Evolutionary conservation across 352 stramenopile genomes (phyloP).

Genomic region (Globisporangium echinulatum): DNA sequence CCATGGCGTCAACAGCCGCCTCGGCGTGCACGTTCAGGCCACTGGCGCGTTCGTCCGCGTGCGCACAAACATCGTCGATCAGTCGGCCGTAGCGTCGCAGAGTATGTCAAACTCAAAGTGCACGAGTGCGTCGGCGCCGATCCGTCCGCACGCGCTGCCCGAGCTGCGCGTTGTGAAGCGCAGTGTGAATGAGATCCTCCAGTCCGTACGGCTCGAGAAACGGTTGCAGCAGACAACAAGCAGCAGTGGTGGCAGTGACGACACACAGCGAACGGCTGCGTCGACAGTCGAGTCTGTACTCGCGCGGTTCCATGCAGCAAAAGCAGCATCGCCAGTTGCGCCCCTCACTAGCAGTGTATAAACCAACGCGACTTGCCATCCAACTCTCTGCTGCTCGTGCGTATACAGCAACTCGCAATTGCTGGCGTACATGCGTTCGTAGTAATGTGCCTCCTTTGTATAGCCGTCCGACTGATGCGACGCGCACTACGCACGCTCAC

Average conservation of each 20-base stretch:
- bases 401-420: too few relatives aligned
- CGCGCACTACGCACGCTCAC: too few relatives aligned
- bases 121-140: background rate
- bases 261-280: conserved; percentile 6
- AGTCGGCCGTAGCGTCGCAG: background rate
- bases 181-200: conserved; percentile 68
- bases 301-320: conserved; percentile 19
- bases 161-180: conserved; percentile 42
- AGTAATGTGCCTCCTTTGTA: too few relatives aligned
- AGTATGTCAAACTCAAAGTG: background rate
- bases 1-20: conserved; percentile 15
- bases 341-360: background rate
- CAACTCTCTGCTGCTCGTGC: too few relatives aligned
- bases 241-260: conserved; percentile 7
- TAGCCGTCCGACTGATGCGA: too few relatives aligned
- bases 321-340: background rate
- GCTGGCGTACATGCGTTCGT: background rate
- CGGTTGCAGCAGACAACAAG: conserved; percentile 21
- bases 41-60: conserved; percentile 32
- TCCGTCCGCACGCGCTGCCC: background rate
- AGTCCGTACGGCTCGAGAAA: conserved; percentile 41
- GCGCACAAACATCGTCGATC: conserved; percentile 31
- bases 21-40: conserved; percentile 32
- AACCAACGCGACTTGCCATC: too few relatives aligned
- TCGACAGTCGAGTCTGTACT: conserved; percentile 23